These are phyloP conservation scores for Cytospora chrysosperma DNA, from an alignment of 2,329 filamentous ascomycete species.

Conservation along the genomic window DNA sequence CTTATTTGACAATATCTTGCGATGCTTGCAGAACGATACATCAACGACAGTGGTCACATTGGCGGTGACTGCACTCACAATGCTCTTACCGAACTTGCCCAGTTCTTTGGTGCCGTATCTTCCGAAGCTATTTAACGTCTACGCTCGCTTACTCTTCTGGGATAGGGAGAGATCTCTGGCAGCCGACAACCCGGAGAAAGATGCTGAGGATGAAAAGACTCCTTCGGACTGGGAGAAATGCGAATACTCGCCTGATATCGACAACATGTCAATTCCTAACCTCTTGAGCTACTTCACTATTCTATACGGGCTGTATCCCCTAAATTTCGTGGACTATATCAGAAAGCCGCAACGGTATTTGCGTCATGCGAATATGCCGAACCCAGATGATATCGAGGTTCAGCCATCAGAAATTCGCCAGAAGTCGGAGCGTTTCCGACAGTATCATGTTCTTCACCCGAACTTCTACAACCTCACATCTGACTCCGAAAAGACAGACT, in stretches of 20 bases:
- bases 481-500: conserved; percentile 75
- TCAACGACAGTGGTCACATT: conserved; percentile 76
- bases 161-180: conserved; percentile 52
- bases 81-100: conserved; percentile 81
- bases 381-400: conserved; percentile 72
- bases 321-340: conserved; percentile 85
- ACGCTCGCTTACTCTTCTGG: conserved; percentile 78
- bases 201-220: conserved; percentile 64
- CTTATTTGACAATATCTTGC: conserved; percentile 68
- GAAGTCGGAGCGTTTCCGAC: conserved; percentile 71
- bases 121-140: conserved; percentile 76
- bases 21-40: conserved; percentile 73
- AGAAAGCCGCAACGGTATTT: conserved; percentile 78
- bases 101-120: conserved; percentile 67
- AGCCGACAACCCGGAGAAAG: conserved; percentile 41
- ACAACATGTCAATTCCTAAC: conserved; percentile 63
- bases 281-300: conserved; percentile 77
- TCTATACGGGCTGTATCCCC: conserved; percentile 77
- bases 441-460: conserved; percentile 74
- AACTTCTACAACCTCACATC: conserved; percentile 80
- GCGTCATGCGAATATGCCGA: conserved; percentile 67
- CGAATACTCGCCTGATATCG: conserved; percentile 58
- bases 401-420: conserved; percentile 75
- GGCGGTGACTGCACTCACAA: conserved; percentile 71
- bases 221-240: conserved; percentile 66